A percentile compares a stretch with the other conserved stretches of the same genome.
Conservation (phyloP, 805 yeast genomes). For the Zygosaccharomyces gambellarensis region DNA sequence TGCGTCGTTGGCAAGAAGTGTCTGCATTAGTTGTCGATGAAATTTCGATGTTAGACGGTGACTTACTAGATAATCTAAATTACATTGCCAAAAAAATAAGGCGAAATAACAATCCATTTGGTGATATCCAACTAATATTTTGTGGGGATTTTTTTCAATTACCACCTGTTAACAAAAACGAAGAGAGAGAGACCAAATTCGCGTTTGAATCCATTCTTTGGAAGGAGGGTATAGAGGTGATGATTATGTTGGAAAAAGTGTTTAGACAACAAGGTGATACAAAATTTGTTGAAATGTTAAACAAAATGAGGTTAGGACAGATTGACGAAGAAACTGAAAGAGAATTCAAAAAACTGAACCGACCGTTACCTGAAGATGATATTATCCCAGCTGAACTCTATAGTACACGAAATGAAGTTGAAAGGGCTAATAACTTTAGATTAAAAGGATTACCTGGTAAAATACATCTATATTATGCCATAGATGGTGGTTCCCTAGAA, state of each 20-base stretch:
- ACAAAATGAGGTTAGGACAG: slow-evolving; percentile 64
- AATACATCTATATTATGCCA: slow-evolving; percentile 41
- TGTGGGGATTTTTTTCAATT: slow-evolving; percentile 82
- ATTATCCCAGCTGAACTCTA: slow-evolving; percentile 71
- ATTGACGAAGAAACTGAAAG: slow-evolving; percentile 44
- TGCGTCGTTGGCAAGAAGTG: slow-evolving; percentile 50
- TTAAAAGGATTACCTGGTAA: slow-evolving; percentile 44
- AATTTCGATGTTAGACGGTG: slow-evolving; percentile 74
- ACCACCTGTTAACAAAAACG: slow-evolving; percentile 51
- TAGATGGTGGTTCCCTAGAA: slow-evolving; percentile 48
- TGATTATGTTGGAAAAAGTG: slow-evolving; percentile 58
- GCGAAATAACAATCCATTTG: slow-evolving; percentile 53
- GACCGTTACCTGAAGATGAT: slow-evolving; percentile 53
- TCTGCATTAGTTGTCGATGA: slow-evolving; percentile 71
- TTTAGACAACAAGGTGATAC: slow-evolving; percentile 76
- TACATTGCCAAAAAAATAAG: slow-evolving; percentile 52
- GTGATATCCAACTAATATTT: slow-evolving; percentile 70
- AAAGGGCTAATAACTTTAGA: slow-evolving; percentile 53
- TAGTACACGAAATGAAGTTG: slow-evolving; percentile 70
- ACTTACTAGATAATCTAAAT: slow-evolving; percentile 58
- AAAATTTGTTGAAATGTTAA: slow-evolving; percentile 65
- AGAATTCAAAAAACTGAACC: slow-evolving; percentile 48
- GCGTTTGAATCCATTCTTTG: slow-evolving; percentile 66
- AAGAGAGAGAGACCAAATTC: slow-evolving; percentile 38
- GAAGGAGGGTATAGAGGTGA: slow-evolving; percentile 51